Evolutionary conservation across 148 eudicot genomes (phyloP).

Genomic region (Polygonum aviculare): DNA sequence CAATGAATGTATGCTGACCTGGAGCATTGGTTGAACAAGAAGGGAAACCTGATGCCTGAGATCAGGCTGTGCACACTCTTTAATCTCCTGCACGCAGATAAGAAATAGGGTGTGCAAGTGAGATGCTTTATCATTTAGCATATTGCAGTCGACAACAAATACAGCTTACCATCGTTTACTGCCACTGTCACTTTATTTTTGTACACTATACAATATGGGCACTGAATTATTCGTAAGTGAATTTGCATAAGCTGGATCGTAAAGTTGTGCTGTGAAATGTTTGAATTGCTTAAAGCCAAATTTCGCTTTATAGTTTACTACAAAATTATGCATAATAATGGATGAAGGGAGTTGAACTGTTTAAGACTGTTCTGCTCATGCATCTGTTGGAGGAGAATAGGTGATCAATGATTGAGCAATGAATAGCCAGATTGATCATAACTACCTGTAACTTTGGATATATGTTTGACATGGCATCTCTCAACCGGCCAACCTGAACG

Average conservation of each 20-base stretch:
- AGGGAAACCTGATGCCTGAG: slow-evolving; percentile 86
- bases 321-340: background rate
- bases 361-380: background rate
- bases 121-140: background rate
- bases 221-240: background rate
- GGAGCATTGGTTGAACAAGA: slow-evolving; percentile 67
- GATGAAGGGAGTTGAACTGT: background rate
- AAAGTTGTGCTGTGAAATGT: background rate
- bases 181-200: background rate
- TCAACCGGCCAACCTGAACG: slow-evolving; percentile 61
- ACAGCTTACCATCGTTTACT: background rate
- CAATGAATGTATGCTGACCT: slow-evolving; percentile 18
- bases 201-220: background rate
- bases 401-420: background rate
- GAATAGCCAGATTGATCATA: background rate
- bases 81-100: slow-evolving; percentile 49
- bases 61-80: slow-evolving; percentile 77
- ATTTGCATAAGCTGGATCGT: background rate
- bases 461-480: slow-evolving; percentile 78
- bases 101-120: background rate
- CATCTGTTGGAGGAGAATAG: background rate
- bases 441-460: slow-evolving; percentile 83
- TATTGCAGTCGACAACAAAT: background rate
- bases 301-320: no score
- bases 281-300: background rate